Percentiles rank a stretch among this genome's conserved stretches.
These are phyloP conservation scores for Daldinia sp. DNA, from an alignment of 2,329 filamentous ascomycete species.

Conservation along the genomic window DNA sequence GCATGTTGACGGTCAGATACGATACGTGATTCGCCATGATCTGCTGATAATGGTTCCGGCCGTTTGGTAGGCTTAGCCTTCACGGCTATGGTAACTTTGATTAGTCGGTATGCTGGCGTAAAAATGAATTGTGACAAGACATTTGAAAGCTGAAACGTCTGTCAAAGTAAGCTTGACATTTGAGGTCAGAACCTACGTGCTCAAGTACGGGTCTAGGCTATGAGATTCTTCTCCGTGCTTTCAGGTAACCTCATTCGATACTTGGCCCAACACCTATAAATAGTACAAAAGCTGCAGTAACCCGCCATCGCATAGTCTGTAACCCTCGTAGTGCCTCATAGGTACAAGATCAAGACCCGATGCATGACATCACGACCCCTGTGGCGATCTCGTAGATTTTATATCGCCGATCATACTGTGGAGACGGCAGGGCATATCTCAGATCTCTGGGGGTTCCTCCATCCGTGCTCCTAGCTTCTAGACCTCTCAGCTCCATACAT, in stretches of 20 bases:
- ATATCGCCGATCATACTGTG: slow-evolving; percentile 25
- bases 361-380: slow-evolving; percentile 29
- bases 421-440: slow-evolving; percentile 10
- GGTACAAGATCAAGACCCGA: slow-evolving; percentile 17
- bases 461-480: background rate
- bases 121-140: no score
- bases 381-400: slow-evolving; percentile 31
- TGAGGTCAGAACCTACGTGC: no score
- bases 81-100: background rate
- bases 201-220: no score
- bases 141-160: no score
- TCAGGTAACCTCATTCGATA: no score
- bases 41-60: background rate
- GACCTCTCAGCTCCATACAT: background rate
- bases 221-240: no score
- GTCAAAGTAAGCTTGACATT: no score
- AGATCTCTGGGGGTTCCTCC: slow-evolving; percentile 1
- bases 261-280: no score
- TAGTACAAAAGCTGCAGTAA: no score
- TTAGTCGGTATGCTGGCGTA: no score
- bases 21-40: background rate
- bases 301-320: no score
- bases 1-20: background rate
- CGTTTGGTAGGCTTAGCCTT: background rate
- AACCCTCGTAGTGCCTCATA: no score